Base-by-base conservation (phyloP, 139 green algal genomes). In the Astrephomene gubernaculifera region DNA sequence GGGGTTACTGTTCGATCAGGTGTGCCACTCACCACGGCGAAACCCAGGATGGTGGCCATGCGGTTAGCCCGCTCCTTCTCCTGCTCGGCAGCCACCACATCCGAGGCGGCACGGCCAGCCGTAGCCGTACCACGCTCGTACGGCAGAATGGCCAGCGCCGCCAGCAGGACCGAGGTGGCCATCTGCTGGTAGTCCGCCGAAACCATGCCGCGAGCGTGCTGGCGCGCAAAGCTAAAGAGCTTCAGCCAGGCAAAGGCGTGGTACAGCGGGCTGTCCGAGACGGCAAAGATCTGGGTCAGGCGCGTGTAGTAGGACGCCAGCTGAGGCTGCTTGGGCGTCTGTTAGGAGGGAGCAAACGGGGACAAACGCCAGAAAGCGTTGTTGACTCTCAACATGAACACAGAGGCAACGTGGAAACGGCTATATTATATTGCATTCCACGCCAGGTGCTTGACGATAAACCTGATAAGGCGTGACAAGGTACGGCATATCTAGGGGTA, bases 241-340 rank as follows among this genome's bases (percentile, higher is more conserved):
- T 98, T 98, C 71, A 96, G 93, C 96, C 95, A 99, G 1, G 96
- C 95, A 82, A 98, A 99, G 1, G 96, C 97, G 79, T 98, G 95
- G 93, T 99, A 99, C 54, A 99, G 91, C 39, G 96, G 91, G 89
- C 88, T 94, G 60, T 96, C 93, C 14, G 92, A 96, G 31, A 99
- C 93, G 57, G 91, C 94, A 87, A 96, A 96, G 89, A 99, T 97
- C 86, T 96, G 87, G 22, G 88, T 92, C 54, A 92, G 83, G 17
- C 88, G 81, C 43, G 96, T 94, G 89, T 98, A 99, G 92, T 99
- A 99, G 38, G 87, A 95, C 41, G 96, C 96, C 96, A 98, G 98
- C 88, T 99, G 93, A 82, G 96, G 94, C 57, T 96, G 94, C 90
- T 98, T 98, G 44, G 98, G 95, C 38, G 87, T 88, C 76, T 81